A percentile compares a stretch with the other conserved stretches of the same genome.
Evolutionary conservation across 331 rosid species (phyloP).

Genomic region (Ulmus americana): DNA sequence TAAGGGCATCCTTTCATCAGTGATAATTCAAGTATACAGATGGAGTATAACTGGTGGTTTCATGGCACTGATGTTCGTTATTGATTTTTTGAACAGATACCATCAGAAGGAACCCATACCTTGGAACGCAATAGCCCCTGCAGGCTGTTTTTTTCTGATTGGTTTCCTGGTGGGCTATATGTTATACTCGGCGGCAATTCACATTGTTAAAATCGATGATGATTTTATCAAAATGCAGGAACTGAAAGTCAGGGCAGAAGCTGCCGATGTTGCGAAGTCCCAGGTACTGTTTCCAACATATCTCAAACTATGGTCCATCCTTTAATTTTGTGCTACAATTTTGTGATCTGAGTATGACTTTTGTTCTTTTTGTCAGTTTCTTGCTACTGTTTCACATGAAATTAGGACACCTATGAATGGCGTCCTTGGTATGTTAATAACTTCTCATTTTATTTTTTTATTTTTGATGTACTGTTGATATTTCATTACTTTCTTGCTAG

Average conservation of each 20-base stretch:
- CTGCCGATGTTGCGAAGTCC: constrained; percentile 96
- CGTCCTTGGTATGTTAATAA: constrained; percentile 60
- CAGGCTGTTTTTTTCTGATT: constrained; percentile 67
- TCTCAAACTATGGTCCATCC: constrained; percentile 12
- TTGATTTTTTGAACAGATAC: constrained; percentile 54
- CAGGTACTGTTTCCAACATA: constrained; percentile 51
- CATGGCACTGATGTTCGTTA: constrained; percentile 20
- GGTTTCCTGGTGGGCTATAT: constrained; percentile 78
- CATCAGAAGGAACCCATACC: constrained; percentile 82
- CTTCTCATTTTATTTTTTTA: constrained; percentile 2
- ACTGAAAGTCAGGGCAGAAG: constrained; percentile 78
- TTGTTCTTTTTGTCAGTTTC: constrained; percentile 50
- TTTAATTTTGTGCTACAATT: constrained; percentile 17
- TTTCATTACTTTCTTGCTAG: constrained; percentile 8
- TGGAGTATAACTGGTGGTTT: constrained; percentile 4
- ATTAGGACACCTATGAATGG: constrained; percentile 99
- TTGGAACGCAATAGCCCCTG: constrained; percentile 63
- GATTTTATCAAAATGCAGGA: constrained; percentile 72
- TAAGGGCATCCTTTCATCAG: constrained; percentile 24
- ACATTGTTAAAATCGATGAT: constrained; percentile 89
- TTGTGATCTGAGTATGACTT: constrained; percentile 18
- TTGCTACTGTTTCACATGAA: constrained; percentile 99
- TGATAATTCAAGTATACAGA: not conserved
- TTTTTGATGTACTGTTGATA: constrained; percentile 3
- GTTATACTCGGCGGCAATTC: constrained; percentile 86